Percentiles rank a stretch among this genome's conserved stretches.
Conservation (phyloP, 805 yeast species). For the Kluyveromyces siamensis region DNA sequence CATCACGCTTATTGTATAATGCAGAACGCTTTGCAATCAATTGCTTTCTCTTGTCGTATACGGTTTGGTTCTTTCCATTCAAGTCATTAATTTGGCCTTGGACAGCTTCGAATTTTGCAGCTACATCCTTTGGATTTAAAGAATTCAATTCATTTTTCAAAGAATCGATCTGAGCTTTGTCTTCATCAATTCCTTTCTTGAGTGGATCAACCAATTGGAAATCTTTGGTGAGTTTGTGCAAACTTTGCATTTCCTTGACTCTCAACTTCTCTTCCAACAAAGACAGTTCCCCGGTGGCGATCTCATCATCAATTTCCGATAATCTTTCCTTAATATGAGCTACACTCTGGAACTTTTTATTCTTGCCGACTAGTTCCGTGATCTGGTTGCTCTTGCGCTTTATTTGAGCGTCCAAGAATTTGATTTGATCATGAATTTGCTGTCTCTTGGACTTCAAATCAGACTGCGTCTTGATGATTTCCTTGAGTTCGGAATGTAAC, state of each 20-base stretch:
- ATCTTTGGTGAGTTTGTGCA: constrained; percentile 75
- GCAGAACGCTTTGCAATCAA: constrained; percentile 59
- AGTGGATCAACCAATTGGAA: constrained; percentile 62
- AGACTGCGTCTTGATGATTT: constrained; percentile 38
- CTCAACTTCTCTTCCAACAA: constrained; percentile 85
- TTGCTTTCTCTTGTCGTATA: constrained; percentile 56
- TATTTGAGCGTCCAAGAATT: constrained; percentile 55
- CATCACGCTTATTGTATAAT: constrained; percentile 59
- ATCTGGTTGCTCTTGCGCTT: constrained; percentile 72
- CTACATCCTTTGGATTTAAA: constrained; percentile 52
- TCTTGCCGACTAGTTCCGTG: constrained; percentile 36
- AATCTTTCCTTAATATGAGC: constrained; percentile 65
- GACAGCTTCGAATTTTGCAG: constrained; percentile 56
- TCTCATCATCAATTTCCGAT: constrained; percentile 55
- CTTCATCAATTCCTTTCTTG: constrained; percentile 72
- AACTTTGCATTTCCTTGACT: constrained; percentile 75
- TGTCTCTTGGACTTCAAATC: constrained; percentile 39
- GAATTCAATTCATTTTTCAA: constrained; percentile 59
- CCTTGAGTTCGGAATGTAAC: constrained; percentile 40
- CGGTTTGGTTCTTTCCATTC: constrained; percentile 47
- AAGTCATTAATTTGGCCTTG: constrained; percentile 65
- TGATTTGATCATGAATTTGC: constrained; percentile 54
- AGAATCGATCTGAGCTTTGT: constrained; percentile 64
- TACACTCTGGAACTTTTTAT: constrained; percentile 55
- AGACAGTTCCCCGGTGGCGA: constrained; percentile 70